Evolutionary conservation across 371 early-diverging fungal genomes (phyloP).

Genomic region (Fennellomyces sp.): DNA sequence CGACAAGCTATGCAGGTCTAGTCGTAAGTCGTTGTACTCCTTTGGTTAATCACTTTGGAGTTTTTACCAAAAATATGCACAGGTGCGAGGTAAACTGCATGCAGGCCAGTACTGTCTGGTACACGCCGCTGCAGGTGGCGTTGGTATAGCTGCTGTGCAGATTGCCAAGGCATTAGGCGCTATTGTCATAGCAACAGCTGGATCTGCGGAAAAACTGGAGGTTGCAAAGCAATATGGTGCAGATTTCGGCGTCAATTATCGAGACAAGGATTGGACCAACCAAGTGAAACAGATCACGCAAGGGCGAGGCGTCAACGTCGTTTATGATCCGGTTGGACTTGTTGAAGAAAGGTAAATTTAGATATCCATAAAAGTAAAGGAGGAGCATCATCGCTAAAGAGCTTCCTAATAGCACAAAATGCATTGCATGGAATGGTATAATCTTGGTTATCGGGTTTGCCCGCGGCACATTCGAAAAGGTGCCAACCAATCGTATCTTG

Average conservation of each 20-base stretch:
- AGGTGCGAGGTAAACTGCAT: slow-evolving; percentile 72
- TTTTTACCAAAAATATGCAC: too few species aligned
- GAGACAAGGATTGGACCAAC: slow-evolving; percentile 74
- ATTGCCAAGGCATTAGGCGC: slow-evolving; percentile 80
- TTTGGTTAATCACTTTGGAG: too few species aligned
- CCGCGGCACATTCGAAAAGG: slow-evolving; percentile 79
- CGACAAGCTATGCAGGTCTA: slow-evolving; percentile 81
- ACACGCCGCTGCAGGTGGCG: slow-evolving; percentile 85
- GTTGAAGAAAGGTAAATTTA: background rate
- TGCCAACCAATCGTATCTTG: slow-evolving; percentile 80
- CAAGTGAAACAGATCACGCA: slow-evolving; percentile 73
- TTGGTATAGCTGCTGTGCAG: slow-evolving; percentile 71
- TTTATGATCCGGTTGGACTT: slow-evolving; percentile 79
- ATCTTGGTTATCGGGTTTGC: slow-evolving; percentile 89
- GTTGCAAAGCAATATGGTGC: slow-evolving; percentile 75
- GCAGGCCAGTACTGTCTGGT: slow-evolving; percentile 72
- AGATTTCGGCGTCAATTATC: slow-evolving; percentile 79
- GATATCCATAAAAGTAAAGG: background rate
- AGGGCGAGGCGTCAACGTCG: slow-evolving; percentile 74
- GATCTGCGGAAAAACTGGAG: slow-evolving; percentile 73
- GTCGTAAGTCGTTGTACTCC: too few species aligned
- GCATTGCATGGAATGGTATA: slow-evolving; percentile 88
- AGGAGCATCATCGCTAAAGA: background rate
- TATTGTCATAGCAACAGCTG: slow-evolving; percentile 85
- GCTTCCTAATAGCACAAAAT: slow-evolving; percentile 50